Conservation (phyloP, 345 rosid genomes). For the Salix caprea region DNA sequence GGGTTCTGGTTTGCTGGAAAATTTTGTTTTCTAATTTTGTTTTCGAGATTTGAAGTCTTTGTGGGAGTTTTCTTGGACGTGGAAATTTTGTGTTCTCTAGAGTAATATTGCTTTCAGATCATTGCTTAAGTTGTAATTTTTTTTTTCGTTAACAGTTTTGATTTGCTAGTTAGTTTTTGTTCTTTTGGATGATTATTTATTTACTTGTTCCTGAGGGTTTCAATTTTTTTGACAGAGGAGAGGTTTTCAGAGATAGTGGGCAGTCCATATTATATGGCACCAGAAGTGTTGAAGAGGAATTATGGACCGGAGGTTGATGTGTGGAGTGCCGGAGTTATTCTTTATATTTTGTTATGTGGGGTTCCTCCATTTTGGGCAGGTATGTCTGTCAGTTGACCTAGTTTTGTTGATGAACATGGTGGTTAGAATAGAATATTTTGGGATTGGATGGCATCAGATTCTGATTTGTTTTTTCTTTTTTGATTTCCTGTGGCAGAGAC, state of each 20-base stretch:
- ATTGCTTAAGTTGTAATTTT: not conserved
- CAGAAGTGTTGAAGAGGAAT: conserved; percentile 79
- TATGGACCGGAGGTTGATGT: conserved; percentile 91
- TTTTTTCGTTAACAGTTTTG: not conserved
- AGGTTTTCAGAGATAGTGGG: conserved; percentile 89
- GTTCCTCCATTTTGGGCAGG: conserved; percentile 98
- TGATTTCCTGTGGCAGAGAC: conserved; percentile 49
- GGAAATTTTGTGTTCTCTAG: not conserved
- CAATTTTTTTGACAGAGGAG: conserved; percentile 44
- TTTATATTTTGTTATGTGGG: conserved; percentile 79
- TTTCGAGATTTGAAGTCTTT: not conserved
- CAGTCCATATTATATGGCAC: conserved; percentile 97
- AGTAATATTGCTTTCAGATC: conserved; percentile 5
- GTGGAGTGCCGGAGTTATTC: conserved; percentile 94
- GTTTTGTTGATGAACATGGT: conserved; percentile 5
- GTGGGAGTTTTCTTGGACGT: not conserved
- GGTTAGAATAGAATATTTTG: not conserved
- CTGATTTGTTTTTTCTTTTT: conserved; percentile 8
- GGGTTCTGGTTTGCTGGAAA: not conserved
- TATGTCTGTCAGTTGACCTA: conserved; percentile 15
- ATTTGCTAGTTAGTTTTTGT: not conserved
- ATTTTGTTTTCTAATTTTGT: not conserved
- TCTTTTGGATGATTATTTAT: not conserved
- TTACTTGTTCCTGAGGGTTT: not conserved
- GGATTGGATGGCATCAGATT: not conserved